Evolutionary conservation across 2,329 filamentous ascomycete species (phyloP), one percentile per base, ranked within the genome.

Genomic region (Neofusicoccum cordaticola): DNA sequence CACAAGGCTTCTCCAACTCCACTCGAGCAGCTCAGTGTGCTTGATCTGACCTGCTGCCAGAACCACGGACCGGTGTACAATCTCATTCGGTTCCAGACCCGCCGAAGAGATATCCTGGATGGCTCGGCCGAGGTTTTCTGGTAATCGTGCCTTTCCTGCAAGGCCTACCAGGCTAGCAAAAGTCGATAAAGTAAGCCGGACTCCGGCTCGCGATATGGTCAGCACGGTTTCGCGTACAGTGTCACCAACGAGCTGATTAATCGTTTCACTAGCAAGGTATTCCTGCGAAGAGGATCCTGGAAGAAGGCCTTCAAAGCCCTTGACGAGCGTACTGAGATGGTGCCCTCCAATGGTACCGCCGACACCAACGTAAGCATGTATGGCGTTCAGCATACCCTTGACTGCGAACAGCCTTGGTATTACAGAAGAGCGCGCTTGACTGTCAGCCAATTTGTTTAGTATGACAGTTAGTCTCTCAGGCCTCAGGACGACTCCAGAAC

Each of bases 291-390:
- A 12, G 39, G 17, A 22, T 22, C 41, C 41, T 37, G 50, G 48
- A 44, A 52, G 41, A 66, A 75, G 35, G 65, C 66, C 45, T 70
- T 74, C 64, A 74, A 75, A 73, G 13, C 68, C 67, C 63, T 62
- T 75, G 31, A 82, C 69, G 22, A 83, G 69, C 27, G 72, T 67
- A 39, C 73, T 77, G 11, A 82, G 69, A 61, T 79, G 75, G 6
- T 77, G 75, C 12, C 66, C 69, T 4, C 72, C 64, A 4, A 82
- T 47, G 5, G 65, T 66, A 17, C 76, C 78, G 4, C 80, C 76
- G 31, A 74, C 73, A 57, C 81, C 76, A 31, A 78, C 62, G 61
- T 79, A 77, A 17, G 80, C 76, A 67, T 80, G 80, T 11, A 80
- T 68, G 4, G 75, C 72, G 17, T 79, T 78, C 8, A 81, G 70